Base-by-base conservation (phyloP, 768 basidiomycete species). In the Leccinum fibrillosum region DNA sequence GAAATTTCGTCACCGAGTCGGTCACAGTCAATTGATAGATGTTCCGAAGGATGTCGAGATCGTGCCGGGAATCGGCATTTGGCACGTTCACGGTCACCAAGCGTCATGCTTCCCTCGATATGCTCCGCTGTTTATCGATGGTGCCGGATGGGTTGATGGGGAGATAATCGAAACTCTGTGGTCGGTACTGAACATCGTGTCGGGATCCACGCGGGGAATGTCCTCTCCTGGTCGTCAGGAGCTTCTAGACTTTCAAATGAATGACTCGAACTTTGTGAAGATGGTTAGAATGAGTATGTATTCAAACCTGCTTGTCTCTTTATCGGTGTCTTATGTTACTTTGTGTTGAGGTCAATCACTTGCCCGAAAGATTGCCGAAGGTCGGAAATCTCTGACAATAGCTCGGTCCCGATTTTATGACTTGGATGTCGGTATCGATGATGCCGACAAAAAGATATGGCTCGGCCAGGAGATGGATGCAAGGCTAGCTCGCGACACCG, bases 1-100 rank as follows among this genome's bases (percentile, higher is more conserved):
- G n/a, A 51, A 60, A 25, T 37, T 60, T 1, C 10, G 6, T 2
- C 0, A 5, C 2, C 21, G 11, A 11, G 2, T 53, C 0, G 1
- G 12, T 7, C 11, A 17, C 0, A 53, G 30, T 63, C 0, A 5
- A 0, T 30, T 21, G 1, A 23, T 59, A 1, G 1, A n/a, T 1
- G 3, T 52, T 13, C 60, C 60, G 0, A 2, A 17, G 0, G 28
- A 42, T 3, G 0, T 63, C 0, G 37, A 55, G 1, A 58, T 73
- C 5, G 53, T 63, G 0, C 51, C 37, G 0, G 67, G 61, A 1
- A 71, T 73, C 10, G 64, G 69, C 0, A 55, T 68, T 0, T 72
- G 67, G 56, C 68, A 72, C 50, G 59, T 72, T 0, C 69, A 73
- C 53, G 71, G 49, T 0, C 68, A 72, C 52, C 53, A 57, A 15